phyloP scores from a whole-genome alignment of 2,329 filamentous ascomycete species.

The Colletotrichum australisinense region DNA sequence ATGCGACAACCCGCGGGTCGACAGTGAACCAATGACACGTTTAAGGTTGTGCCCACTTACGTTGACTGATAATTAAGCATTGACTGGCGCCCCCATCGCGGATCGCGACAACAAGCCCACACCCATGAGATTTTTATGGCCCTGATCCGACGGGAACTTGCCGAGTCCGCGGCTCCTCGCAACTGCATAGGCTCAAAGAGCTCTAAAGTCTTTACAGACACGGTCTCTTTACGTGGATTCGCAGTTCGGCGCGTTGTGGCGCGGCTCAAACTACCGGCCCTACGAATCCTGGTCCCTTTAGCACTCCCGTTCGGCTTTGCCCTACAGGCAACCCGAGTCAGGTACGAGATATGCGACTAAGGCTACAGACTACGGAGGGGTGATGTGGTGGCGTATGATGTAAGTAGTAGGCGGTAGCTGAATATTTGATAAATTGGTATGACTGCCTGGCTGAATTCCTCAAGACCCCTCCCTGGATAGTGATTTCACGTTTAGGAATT shows the following conservation, averaged over 20 bases:
- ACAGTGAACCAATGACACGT: not conserved
- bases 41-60: not conserved
- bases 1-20: not conserved
- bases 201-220: not conserved
- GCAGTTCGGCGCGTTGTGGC: not conserved
- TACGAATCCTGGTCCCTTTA: not conserved
- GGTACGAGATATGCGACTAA: not conserved
- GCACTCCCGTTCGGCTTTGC: conserved; percentile 4
- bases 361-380: not conserved
- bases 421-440: not conserved
- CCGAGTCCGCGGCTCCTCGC: conserved; percentile 4
- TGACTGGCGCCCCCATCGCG: not conserved
- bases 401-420: not conserved
- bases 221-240: not conserved
- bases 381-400: conserved; percentile 4
- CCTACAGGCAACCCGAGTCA: conserved; percentile 8
- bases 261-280: not conserved
- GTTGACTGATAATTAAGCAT: not conserved
- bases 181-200: not conserved
- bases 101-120: not conserved
- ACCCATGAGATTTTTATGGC: not conserved
- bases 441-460: not conserved
- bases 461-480: not conserved
- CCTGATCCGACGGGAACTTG: not conserved
- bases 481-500: not conserved